Evolutionary conservation across 192 early-diverging fungal genomes (phyloP).

Genomic region (Spinellus fusiger): DNA sequence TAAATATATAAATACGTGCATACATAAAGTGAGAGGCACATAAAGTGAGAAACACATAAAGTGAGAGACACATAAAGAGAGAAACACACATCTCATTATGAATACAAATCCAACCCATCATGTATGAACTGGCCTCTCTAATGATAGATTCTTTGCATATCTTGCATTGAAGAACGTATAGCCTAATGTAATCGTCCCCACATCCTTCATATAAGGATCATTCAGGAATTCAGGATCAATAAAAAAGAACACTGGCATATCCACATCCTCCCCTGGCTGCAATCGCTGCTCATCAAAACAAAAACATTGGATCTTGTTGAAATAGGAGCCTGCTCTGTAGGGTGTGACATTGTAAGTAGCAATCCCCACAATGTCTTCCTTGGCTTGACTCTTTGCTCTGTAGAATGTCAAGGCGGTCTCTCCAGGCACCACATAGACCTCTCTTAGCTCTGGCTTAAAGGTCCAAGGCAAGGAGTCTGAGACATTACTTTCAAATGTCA

Average conservation of each 20-base stretch:
- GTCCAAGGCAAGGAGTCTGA: conserved; percentile 82
- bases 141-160: conserved; percentile 26
- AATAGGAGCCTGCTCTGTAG: conserved; percentile 86
- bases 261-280: conserved; percentile 82
- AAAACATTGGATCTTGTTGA: conserved; percentile 99
- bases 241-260: conserved; percentile 97
- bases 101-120: neutral
- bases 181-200: conserved; percentile 84
- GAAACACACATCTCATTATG: too few relatives aligned
- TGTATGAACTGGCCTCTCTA: conserved; percentile 7
- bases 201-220: conserved; percentile 94
- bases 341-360: conserved; percentile 97
- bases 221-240: conserved; percentile 94
- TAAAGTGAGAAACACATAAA: too few relatives aligned
- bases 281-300: conserved; percentile 98
- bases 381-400: conserved; percentile 80
- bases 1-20: too few relatives aligned
- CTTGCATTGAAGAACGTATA: conserved; percentile 93
- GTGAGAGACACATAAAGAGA: too few relatives aligned
- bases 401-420: conserved; percentile 97
- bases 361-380: conserved; percentile 88
- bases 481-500: conserved; percentile 68
- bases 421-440: conserved; percentile 87
- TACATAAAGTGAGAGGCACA: too few relatives aligned
- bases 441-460: conserved; percentile 82